phyloP scores from a whole-genome alignment of 73 alveolate genomes.

The Tetrahymena malaccensis region DNA sequence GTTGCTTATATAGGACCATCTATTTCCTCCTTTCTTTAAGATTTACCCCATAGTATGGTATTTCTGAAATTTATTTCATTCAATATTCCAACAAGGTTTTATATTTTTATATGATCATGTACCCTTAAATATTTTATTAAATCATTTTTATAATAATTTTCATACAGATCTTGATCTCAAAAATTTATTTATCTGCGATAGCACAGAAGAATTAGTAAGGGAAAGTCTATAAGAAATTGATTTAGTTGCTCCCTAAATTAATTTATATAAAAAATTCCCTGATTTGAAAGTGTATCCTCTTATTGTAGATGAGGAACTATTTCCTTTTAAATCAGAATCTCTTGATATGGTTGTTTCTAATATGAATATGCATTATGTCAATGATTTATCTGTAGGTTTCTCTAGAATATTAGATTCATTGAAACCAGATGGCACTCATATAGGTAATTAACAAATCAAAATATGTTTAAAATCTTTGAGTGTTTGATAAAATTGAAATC shows the following conservation, averaged over 20 bases:
- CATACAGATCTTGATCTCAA: not conserved
- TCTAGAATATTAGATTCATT: constrained; percentile 25
- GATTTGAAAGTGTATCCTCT: not conserved
- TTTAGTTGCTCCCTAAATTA: not conserved
- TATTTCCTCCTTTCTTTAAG: not conserved
- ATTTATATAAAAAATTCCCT: not conserved
- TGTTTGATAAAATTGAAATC: no score
- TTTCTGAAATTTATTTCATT: not conserved
- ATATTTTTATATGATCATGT: no score
- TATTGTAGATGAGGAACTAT: constrained; percentile 30
- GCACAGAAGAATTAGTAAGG: not conserved
- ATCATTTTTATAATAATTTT: not conserved
- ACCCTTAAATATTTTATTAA: not conserved
- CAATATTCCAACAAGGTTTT: not conserved
- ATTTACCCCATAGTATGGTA: not conserved
- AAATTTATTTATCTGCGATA: not conserved
- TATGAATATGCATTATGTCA: constrained; percentile 44
- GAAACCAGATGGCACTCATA: constrained; percentile 40
- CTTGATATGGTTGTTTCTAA: constrained; percentile 36
- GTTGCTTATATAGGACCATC: not conserved
- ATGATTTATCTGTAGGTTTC: constrained; percentile 28
- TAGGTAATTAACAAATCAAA: not conserved
- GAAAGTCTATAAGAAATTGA: not conserved
- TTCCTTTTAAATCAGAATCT: constrained; percentile 22
- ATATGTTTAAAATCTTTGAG: not conserved